Conservation (phyloP, 129 eudicot genomes). For the Apium graveolens region DNA sequence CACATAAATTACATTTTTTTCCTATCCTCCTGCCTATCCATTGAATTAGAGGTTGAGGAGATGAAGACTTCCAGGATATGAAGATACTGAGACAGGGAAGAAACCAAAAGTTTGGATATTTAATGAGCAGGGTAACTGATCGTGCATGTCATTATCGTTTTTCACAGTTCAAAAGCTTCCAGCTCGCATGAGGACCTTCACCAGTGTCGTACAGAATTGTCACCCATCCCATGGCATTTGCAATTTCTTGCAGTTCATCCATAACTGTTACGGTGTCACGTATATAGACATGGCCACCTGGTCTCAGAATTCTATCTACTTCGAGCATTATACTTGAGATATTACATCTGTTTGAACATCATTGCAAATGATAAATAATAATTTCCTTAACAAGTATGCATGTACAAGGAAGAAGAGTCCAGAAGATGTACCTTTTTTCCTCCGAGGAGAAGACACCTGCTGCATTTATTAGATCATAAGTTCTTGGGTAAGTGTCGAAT, state of each 20-base stretch:
- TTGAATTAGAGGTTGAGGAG: not conserved
- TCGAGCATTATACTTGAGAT: conserved; percentile 72
- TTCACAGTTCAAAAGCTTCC: conserved; percentile 72
- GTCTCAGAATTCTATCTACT: conserved; percentile 67
- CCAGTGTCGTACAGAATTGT: conserved; percentile 50
- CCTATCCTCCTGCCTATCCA: not conserved
- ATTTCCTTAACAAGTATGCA: not conserved
- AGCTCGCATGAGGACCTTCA: conserved; percentile 73
- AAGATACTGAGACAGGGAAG: not conserved
- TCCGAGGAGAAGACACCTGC: conserved; percentile 63
- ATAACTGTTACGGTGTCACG: conserved; percentile 48
- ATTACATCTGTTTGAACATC: conserved; percentile 42
- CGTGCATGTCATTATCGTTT: conserved; percentile 38
- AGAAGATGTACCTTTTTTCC: conserved; percentile 46
- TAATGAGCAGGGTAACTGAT: not conserved
- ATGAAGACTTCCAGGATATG: not conserved
- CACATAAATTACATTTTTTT: conserved; percentile 1
- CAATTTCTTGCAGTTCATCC: conserved; percentile 48
- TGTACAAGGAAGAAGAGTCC: not conserved
- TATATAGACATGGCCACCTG: conserved; percentile 71
- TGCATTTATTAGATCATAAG: conserved; percentile 69
- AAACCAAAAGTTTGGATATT: not conserved
- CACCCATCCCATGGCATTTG: conserved; percentile 74
- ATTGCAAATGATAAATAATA: not conserved
- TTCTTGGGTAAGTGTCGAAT: conserved; percentile 81